Evolutionary conservation across 352 stramenopile genomes (phyloP), one percentile per base, ranked within the genome.

Genomic region (Phytophthora citricola): DNA sequence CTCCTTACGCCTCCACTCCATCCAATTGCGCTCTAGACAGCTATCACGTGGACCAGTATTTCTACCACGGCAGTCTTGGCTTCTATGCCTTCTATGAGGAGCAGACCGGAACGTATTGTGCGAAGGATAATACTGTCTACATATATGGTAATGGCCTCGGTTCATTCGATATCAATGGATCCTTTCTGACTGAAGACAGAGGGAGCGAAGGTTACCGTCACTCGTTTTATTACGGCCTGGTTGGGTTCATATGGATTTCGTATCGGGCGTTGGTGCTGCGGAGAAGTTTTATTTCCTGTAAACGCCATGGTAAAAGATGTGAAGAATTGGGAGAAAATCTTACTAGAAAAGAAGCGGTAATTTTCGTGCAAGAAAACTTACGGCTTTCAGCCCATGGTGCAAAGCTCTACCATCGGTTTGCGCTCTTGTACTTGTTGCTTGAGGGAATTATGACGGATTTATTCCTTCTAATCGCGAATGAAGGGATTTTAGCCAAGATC

Each of bases 361-460:
- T 75, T 7, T 75, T 75, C 39, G 56, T 71, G 17, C 46, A 69
- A 27, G 67, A 75, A 36, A 69, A 63, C 29, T 31, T 69, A 15
- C 61, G 61, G 2, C 34, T 69, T 17, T 69, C 61, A 11, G 50
- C 65, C 8, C 44, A 58, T 43, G 61, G 53, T 0, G 61, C 61
- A 1, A 58, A 38, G 10, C 46, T 48, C 4, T 69, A 64, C 3
- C 62, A 75, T 34, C 39, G 67, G 5, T 20, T 48, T 17, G 49
- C 10, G 2, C 26, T 75, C n/a, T 14, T 75, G 15, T 68, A 71
- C 15, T 34, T 75, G 20, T 31, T 75, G 1, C 12, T 68, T n/a
- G 67, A 75, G 6, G 67, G 67, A 2, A 52, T 75, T n/a, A 75
- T 75, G 67, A 61, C 61, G 11, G 67, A 75, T n/a, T 31, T 75